Evolutionary conservation across 495 filamentous ascomycete genomes (phyloP), one percentile per base, ranked within the genome.

Genomic region (Hypoxylon cercidicola): DNA sequence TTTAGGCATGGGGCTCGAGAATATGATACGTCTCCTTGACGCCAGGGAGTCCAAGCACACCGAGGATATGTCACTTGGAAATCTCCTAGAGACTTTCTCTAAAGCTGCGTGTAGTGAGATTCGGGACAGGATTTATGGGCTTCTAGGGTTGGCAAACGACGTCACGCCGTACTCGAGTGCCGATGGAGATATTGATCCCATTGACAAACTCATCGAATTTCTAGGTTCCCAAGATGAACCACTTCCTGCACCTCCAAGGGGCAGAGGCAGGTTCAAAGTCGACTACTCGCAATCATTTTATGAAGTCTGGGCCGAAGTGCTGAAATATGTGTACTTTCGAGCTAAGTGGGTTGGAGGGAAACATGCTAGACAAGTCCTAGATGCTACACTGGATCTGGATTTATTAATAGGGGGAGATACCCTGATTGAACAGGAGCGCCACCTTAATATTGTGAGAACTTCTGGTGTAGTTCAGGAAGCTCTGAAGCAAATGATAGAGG

Each of bases 91-190:
- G 12, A 40, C 21, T 16, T 55, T 55, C 51, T 44, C 39, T 1
- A 19, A 16, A 18, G 51, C 51, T 23, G 15, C 35, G 10, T 43
- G 51, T 20, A 43, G 37, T 9, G 21, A 43, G 35, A n/a, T 44
- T 2, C 35, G 39, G 30, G 51, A 55, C 37, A 44, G 43, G 23
- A 13, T 55, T 3, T 55, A 55, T 44, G 39, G 51, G 1, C 39
- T 55, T 2, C 10, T 55, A 19, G 51, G 51, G 8, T 12, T 55
- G n/a, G 51, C 51, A 13, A 55, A 44, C 28, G 51, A 55, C 19
- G 43, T 55, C 21, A 28, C 3, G 9, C 39, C 51, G 1, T 30
- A 44, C 23, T 28, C 51, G 39, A 40, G 19, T 25, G n/a, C 19
- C 13, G 37, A 55, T 55, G 20, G n/a, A 28, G 21, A 5, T 30